These are phyloP conservation scores for Bryum argenteum DNA, from an alignment of 225 moss, liverwort and hornwort species.

Conservation along the genomic window DNA sequence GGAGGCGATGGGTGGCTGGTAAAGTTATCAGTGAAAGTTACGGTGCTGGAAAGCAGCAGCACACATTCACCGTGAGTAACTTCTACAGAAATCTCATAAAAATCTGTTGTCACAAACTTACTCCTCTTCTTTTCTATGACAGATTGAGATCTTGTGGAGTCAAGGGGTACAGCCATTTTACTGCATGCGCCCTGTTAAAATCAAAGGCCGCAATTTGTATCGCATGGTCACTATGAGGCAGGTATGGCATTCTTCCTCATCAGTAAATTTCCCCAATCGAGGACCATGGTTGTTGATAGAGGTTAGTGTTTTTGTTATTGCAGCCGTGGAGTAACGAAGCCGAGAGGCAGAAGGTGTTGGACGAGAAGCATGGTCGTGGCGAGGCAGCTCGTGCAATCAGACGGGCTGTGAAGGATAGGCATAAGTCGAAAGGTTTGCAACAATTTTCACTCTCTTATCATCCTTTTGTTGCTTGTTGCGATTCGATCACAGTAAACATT, in stretches of 20 bases:
- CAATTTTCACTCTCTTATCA: not conserved
- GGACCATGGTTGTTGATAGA: no score
- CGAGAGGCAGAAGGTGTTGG: constrained; percentile 51
- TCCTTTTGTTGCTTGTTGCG: not conserved
- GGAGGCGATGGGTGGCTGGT: constrained; percentile 75
- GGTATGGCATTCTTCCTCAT: constrained; percentile 41
- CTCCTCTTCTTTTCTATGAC: constrained; percentile 20
- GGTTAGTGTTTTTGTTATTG: constrained; percentile 15
- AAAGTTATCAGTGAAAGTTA: constrained; percentile 92
- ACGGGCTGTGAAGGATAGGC: constrained; percentile 35
- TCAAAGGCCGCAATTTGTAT: constrained; percentile 92
- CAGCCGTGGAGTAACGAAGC: constrained; percentile 78
- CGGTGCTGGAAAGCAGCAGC: constrained; percentile 84
- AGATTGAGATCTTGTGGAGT: constrained; percentile 96
- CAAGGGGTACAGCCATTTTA: constrained; percentile 54
- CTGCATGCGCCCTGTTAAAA: constrained; percentile 68
- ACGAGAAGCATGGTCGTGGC: constrained; percentile 81
- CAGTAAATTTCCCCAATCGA: not conserved
- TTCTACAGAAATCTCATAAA: not conserved
- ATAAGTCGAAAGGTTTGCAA: constrained; percentile 47
- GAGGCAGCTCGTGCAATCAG: constrained; percentile 64
- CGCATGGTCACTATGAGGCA: constrained; percentile 65
- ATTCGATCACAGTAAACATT: no score
- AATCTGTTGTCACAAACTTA: no score
- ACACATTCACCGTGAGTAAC: constrained; percentile 88